phyloP scores from a whole-genome alignment of 257 asterid species.

The Solanum clarkiae region DNA sequence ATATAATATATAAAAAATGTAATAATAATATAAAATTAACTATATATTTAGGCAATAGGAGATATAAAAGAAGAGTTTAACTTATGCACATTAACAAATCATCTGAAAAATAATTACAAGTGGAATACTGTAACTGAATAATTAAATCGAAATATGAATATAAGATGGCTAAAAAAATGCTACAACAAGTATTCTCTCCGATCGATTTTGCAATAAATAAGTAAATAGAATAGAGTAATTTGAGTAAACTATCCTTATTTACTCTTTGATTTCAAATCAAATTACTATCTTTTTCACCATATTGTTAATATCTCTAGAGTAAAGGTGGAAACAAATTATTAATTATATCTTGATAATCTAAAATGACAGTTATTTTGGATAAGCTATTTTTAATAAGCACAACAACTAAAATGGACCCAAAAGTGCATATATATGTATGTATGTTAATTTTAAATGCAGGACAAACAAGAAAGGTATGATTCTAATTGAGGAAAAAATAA shows the following conservation, averaged over 20 bases:
- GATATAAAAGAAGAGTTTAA: not conserved
- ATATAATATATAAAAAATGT: not conserved
- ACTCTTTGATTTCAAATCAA: no score
- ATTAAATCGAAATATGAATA: no score
- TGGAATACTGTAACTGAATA: no score
- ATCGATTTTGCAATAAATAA: no score
- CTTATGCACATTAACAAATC: rapidly evolving
- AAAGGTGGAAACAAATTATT: no score
- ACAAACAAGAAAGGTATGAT: not conserved
- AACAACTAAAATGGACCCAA: no score
- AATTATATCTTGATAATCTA: no score
- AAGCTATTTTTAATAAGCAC: no score
- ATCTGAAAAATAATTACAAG: not conserved
- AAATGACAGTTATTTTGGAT: no score
- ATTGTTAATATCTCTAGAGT: not conserved
- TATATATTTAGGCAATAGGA: not conserved
- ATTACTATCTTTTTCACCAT: not conserved
- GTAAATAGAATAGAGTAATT: no score
- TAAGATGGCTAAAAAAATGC: not conserved
- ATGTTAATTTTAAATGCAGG: not conserved
- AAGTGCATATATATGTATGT: no score
- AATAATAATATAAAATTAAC: not conserved
- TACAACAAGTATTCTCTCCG: not conserved
- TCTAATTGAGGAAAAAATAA: not conserved
- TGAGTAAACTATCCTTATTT: not conserved